A percentile compares a stretch with the other conserved stretches of the same genome.
Evolutionary conservation across 1,139 yeast species (phyloP).

Genomic region (Yamadazyma dendronema): DNA sequence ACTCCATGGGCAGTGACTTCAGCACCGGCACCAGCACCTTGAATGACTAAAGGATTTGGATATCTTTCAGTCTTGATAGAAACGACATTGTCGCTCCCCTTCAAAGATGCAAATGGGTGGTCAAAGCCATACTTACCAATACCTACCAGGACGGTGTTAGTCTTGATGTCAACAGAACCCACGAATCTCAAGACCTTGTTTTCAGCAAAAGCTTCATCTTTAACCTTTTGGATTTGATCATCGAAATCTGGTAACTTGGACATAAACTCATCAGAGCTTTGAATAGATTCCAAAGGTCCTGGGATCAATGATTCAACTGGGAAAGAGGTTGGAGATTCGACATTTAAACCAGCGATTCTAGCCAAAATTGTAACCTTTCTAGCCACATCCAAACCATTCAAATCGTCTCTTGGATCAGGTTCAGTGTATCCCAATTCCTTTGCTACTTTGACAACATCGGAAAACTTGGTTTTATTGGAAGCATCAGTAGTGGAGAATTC

Average conservation of each 20-base stretch:
- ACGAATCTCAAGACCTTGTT: conserved; percentile 89
- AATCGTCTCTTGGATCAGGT: conserved; percentile 98
- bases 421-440: conserved; percentile 94
- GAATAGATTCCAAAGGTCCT: conserved; percentile 70
- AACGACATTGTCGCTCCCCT: conserved; percentile 94
- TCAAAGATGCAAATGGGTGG: conserved; percentile 93
- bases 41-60: conserved; percentile 87
- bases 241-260: conserved; percentile 80
- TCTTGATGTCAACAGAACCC: conserved; percentile 79
- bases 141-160: conserved; percentile 74
- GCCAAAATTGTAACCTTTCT: conserved; percentile 96
- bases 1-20: conserved; percentile 99
- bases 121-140: conserved; percentile 80
- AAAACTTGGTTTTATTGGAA: conserved; percentile 63
- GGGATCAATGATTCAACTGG: conserved; percentile 94
- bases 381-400: conserved; percentile 97
- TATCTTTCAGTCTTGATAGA: conserved; percentile 90
- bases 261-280: conserved; percentile 75
- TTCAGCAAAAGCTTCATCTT: conserved; percentile 78
- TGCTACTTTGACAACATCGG: conserved; percentile 86
- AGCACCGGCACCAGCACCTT: conserved; percentile 99
- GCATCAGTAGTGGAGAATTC: conserved; percentile 74
- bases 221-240: conserved; percentile 69
- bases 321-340: conserved; percentile 92
- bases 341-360: conserved; percentile 81